These are phyloP conservation scores for Eimeria nieschulzi DNA, from an alignment of 169 alveolate species.

Conservation along the genomic window DNA sequence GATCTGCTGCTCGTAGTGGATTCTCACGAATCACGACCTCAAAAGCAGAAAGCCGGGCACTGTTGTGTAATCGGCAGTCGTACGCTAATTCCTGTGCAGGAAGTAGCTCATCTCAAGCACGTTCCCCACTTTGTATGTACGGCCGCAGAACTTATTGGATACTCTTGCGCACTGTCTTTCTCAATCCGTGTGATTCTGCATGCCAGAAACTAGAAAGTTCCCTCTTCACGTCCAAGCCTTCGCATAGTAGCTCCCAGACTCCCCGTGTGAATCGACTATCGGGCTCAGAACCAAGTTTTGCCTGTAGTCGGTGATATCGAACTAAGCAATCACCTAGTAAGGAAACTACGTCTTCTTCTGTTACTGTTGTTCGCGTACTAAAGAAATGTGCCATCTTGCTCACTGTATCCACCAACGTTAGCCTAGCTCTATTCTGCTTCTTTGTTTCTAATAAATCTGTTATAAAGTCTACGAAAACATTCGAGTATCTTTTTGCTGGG, in stretches of 20 bases:
- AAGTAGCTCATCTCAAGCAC: neutral
- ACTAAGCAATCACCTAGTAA: neutral
- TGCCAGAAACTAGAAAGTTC: neutral
- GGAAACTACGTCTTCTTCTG: neutral
- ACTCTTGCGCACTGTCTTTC: neutral
- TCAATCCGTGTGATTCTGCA: neutral
- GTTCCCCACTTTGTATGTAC: neutral
- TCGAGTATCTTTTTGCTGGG: neutral
- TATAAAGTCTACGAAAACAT: neutral
- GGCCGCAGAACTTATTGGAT: neutral
- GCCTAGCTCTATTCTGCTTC: neutral
- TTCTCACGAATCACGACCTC: neutral
- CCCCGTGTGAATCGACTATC: neutral
- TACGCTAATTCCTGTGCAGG: neutral
- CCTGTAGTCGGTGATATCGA: neutral
- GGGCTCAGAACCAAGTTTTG: constrained; percentile 3
- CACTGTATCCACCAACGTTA: neutral
- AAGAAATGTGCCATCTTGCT: constrained; percentile 14
- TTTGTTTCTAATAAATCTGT: neutral
- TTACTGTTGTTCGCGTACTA: neutral
- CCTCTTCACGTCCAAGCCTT: neutral
- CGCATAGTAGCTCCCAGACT: neutral
- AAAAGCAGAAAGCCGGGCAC: neutral
- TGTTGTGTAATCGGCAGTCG: neutral
- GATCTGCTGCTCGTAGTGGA: neutral